phyloP scores from a whole-genome alignment of 352 stramenopile species.

The Elongisporangium undulatum region DNA sequence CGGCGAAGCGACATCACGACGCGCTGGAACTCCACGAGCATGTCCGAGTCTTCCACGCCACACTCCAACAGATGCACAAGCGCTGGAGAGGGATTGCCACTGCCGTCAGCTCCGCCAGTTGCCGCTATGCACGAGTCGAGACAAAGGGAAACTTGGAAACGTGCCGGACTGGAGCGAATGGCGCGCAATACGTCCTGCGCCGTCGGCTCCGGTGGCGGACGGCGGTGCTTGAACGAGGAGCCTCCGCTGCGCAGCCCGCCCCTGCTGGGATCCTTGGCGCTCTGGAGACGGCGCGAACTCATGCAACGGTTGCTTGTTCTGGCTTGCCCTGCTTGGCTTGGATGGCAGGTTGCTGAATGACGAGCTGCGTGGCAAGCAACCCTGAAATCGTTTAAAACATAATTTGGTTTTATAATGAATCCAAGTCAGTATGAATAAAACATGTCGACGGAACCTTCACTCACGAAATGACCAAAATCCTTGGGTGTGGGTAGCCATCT shows the following conservation, averaged over 20 bases:
- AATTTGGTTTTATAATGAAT: constrained; percentile 3
- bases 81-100: neutral
- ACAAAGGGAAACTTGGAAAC: constrained; percentile 21
- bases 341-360: neutral
- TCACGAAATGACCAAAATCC: constrained; percentile 2
- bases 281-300: neutral
- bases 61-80: constrained; percentile 38
- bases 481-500: neutral
- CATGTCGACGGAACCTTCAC: constrained; percentile 10
- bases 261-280: constrained; percentile 2
- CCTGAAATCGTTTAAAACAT: neutral
- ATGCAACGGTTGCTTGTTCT: neutral
- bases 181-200: constrained; percentile 20
- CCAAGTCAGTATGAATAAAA: neutral
- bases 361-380: neutral
- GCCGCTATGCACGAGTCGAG: constrained; percentile 6
- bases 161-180: constrained; percentile 19
- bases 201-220: constrained; percentile 9
- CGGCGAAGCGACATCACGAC: constrained; percentile 25
- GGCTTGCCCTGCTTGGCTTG: neutral
- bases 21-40: constrained; percentile 43
- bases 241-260: neutral
- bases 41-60: constrained; percentile 38
- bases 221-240: neutral
- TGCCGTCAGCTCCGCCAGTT: neutral